These are phyloP conservation scores for Tulasnella sp. DNA, from an alignment of 768 basidiomycete species.

Conservation along the genomic window DNA sequence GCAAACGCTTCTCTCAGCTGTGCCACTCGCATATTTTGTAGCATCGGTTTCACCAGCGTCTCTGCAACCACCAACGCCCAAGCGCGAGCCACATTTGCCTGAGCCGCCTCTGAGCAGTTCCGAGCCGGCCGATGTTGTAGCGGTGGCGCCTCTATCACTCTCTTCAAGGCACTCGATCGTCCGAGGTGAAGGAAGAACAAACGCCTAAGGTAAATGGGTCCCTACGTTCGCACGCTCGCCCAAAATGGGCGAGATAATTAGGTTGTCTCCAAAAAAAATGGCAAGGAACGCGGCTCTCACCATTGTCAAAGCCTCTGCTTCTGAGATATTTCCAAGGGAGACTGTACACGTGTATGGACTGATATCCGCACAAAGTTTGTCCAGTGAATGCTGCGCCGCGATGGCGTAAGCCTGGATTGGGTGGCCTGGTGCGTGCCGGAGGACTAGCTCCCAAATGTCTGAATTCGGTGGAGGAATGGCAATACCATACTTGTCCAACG, in stretches of 20 bases:
- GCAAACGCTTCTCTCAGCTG: background rate
- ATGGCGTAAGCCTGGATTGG: slow-evolving; percentile 66
- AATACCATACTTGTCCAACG: background rate
- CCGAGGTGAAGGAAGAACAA: slow-evolving; percentile 79
- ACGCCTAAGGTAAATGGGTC: slow-evolving; percentile 68
- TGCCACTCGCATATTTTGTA: background rate
- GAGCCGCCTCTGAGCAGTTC: background rate
- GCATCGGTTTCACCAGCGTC: background rate
- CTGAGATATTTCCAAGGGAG: slow-evolving; percentile 53
- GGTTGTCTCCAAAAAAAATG: too few relatives aligned
- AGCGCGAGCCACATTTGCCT: background rate
- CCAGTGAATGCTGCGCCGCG: slow-evolving; percentile 53
- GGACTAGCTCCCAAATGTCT: slow-evolving; percentile 32
- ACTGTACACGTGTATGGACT: slow-evolving; percentile 67
- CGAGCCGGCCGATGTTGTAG: background rate
- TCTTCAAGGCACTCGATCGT: slow-evolving; percentile 69
- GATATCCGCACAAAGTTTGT: slow-evolving; percentile 61
- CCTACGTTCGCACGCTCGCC: too few relatives aligned
- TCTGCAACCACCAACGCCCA: slow-evolving; percentile 14
- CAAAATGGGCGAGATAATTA: too few relatives aligned
- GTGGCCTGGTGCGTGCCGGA: slow-evolving; percentile 54
- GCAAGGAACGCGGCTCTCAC: too few relatives aligned
- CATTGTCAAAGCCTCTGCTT: slow-evolving; percentile 57
- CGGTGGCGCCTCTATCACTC: slow-evolving; percentile 36
- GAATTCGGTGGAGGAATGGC: background rate